A percentile compares a stretch with the other conserved stretches of the same genome.
Evolutionary conservation across 2,329 filamentous ascomycete species (phyloP).

Genomic region (Monosporascus cannonballus): DNA sequence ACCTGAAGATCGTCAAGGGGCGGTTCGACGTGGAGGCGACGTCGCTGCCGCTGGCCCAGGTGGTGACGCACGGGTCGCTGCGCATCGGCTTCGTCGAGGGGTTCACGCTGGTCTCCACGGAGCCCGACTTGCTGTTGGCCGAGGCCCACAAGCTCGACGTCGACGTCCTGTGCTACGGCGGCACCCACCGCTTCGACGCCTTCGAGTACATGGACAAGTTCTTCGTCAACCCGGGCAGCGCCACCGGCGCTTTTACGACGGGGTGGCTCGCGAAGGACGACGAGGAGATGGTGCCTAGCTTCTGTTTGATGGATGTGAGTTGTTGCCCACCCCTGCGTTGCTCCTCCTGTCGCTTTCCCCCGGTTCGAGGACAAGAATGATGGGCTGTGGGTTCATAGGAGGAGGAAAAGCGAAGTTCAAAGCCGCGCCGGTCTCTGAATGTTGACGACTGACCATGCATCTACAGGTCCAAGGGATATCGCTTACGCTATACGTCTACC

Average conservation of each 20-base stretch:
- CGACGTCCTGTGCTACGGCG: slow-evolving; percentile 63
- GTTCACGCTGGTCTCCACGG: slow-evolving; percentile 61
- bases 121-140: slow-evolving; percentile 60
- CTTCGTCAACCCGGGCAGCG: slow-evolving; percentile 64
- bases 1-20: slow-evolving; percentile 64
- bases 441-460: slow-evolving; percentile 1
- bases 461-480: slow-evolving; percentile 88
- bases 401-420: not conserved
- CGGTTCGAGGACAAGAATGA: not conserved
- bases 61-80: slow-evolving; percentile 59
- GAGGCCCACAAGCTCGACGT: slow-evolving; percentile 64
- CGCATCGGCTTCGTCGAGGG: slow-evolving; percentile 63
- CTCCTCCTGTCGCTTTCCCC: not conserved
- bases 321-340: not conserved
- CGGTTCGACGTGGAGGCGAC: slow-evolving; percentile 62
- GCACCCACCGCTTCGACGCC: slow-evolving; percentile 62
- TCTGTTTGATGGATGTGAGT: slow-evolving; percentile 96
- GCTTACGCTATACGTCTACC: slow-evolving; percentile 91
- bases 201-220: slow-evolving; percentile 72
- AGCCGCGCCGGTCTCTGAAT: slow-evolving; percentile 13
- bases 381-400: not conserved
- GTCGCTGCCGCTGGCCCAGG: slow-evolving; percentile 58
- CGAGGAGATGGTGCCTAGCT: slow-evolving; percentile 81
- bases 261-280: slow-evolving; percentile 47
- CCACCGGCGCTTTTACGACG: slow-evolving; percentile 56